These are phyloP conservation scores for Trichocladium antarcticum DNA, from an alignment of 495 filamentous ascomycete genomes.

Conservation along the genomic window DNA sequence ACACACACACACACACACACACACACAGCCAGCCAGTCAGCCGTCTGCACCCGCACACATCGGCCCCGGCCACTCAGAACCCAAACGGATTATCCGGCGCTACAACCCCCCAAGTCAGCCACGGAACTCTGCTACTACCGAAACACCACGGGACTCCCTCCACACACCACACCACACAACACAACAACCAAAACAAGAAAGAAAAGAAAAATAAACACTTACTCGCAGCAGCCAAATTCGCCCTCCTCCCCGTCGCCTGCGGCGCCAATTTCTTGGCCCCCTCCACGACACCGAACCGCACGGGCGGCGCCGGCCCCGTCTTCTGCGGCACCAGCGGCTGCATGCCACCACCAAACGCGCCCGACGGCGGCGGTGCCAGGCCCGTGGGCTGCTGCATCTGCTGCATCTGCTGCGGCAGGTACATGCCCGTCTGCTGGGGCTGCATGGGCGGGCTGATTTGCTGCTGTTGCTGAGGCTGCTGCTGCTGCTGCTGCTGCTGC, in stretches of 20 bases:
- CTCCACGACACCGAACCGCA: conserved; percentile 71
- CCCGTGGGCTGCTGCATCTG: conserved; percentile 46
- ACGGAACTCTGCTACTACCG: background rate
- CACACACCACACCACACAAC: too few species aligned
- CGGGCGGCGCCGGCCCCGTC: conserved; percentile 84
- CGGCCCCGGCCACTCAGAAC: conserved; percentile 3
- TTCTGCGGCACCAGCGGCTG: conserved; percentile 66
- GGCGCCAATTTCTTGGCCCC: conserved; percentile 67
- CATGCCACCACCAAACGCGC: conserved; percentile 6
- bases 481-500: conserved; percentile 36
- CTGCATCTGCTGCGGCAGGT: conserved; percentile 46
- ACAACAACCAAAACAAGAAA: background rate
- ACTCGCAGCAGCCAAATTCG: conserved; percentile 91
- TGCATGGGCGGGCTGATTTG: conserved; percentile 42
- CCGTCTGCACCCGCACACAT: too few species aligned
- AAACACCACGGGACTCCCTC: too few species aligned
- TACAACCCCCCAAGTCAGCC: conserved; percentile 2
- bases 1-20: too few species aligned
- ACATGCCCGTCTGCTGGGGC: conserved; percentile 25
- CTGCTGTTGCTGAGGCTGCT: conserved; percentile 42
- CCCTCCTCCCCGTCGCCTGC: conserved; percentile 80
- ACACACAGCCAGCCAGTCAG: too few species aligned
- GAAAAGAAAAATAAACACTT: conserved; percentile 39
- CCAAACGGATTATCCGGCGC: conserved; percentile 22
- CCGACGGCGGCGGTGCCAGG: conserved; percentile 19